These are phyloP conservation scores for Ganoderma leucocontextum DNA, from an alignment of 1,284 basidiomycete genomes.

Conservation along the genomic window DNA sequence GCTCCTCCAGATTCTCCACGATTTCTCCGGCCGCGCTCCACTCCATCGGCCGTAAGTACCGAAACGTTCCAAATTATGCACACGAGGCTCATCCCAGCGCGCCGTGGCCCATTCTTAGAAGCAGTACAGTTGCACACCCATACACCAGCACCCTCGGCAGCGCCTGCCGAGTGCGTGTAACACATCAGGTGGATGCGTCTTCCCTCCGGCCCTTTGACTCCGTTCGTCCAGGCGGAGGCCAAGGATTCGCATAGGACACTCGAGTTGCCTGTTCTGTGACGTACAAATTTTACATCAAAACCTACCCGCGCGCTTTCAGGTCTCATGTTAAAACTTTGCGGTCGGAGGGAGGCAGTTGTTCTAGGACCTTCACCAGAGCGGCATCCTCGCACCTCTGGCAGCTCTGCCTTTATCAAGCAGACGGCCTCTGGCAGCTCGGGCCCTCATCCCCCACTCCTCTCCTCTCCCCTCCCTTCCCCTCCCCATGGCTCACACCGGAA, in stretches of 20 bases:
- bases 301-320: not conserved
- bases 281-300: not conserved
- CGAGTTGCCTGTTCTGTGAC: not conserved
- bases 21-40: not conserved
- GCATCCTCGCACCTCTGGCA: not conserved
- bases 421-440: not conserved
- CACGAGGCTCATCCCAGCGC: slow-evolving; percentile 5
- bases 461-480: not conserved
- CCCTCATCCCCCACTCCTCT: not conserved
- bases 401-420: not conserved
- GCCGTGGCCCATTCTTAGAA: not conserved
- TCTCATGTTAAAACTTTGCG: not conserved
- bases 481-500: not conserved
- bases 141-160: slow-evolving; percentile 16
- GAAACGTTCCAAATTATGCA: not conserved
- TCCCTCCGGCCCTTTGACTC: not conserved
- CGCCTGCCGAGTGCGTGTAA: slow-evolving; percentile 20
- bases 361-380: not conserved
- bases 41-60: slow-evolving; percentile 1
- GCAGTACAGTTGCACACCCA: slow-evolving; percentile 2
- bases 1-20: not conserved
- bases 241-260: not conserved
- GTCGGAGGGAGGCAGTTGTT: too few species aligned
- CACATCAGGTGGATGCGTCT: slow-evolving; percentile 23
- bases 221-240: slow-evolving; percentile 1